Conservation (phyloP, 352 stramenopile genomes). For the Thalassiosira allenii region DNA sequence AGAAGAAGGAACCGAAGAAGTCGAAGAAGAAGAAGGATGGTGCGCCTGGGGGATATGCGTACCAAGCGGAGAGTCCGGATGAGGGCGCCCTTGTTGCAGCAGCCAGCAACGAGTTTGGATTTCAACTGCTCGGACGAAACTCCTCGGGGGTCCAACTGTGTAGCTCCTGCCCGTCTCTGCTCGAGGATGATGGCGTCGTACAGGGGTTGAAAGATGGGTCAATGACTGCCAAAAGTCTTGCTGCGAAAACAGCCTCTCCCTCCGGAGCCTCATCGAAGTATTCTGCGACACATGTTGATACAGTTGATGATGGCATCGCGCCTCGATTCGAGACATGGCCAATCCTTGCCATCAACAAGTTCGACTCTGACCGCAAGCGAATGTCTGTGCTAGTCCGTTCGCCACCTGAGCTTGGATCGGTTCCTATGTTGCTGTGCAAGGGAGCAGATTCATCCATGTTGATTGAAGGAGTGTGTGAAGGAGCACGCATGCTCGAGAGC, state of each 20-base stretch:
- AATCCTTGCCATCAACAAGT: slow-evolving; percentile 97
- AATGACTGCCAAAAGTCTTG: slow-evolving; percentile 61
- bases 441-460: slow-evolving; percentile 90
- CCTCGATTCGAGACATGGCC: slow-evolving; percentile 87
- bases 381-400: slow-evolving; percentile 97
- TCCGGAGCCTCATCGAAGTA: slow-evolving; percentile 32
- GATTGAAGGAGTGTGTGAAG: slow-evolving; percentile 66
- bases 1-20: slow-evolving; percentile 40
- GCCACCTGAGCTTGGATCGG: slow-evolving; percentile 73
- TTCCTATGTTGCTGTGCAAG: slow-evolving; percentile 88
- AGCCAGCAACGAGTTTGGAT: slow-evolving; percentile 79
- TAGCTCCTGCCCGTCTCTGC: slow-evolving; percentile 66
- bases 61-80: slow-evolving; percentile 86
- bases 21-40: slow-evolving; percentile 71
- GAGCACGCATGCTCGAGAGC: slow-evolving; percentile 45
- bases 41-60: slow-evolving; percentile 76
- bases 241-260: slow-evolving; percentile 57
- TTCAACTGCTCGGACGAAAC: slow-evolving; percentile 82
- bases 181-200: slow-evolving; percentile 64
- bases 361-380: slow-evolving; percentile 97
- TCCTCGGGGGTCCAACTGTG: slow-evolving; percentile 75
- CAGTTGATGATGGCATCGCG: slow-evolving; percentile 20
- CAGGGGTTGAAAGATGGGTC: slow-evolving; percentile 67
- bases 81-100: slow-evolving; percentile 84
- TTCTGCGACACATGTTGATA: slow-evolving; percentile 30